Conservation (phyloP, 768 basidiomycete species). For the Russula abietina region DNA sequence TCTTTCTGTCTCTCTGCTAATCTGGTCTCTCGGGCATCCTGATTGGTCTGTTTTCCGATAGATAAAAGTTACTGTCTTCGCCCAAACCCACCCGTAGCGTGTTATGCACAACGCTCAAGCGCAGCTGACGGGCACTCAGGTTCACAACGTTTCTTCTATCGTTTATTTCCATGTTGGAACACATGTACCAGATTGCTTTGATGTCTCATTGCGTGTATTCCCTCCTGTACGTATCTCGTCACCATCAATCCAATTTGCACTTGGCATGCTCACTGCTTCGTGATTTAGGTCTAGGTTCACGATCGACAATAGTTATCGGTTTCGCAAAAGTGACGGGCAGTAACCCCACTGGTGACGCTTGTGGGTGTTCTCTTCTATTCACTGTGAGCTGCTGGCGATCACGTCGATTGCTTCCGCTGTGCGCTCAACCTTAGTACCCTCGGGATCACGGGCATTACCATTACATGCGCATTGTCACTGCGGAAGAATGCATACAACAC, state of each 20-base stretch:
- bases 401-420: no score
- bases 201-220: neutral
- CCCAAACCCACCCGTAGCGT: constrained; percentile 37
- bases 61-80: constrained; percentile 37
- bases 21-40: neutral
- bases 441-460: no score
- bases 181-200: neutral
- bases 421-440: no score
- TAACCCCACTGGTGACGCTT: no score
- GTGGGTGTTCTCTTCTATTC: no score
- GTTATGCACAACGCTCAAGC: constrained; percentile 43
- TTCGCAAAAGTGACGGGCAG: no score
- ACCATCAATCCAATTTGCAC: neutral
- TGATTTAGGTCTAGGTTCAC: neutral
- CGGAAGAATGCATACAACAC: no score
- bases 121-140: constrained; percentile 34
- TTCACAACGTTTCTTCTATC: neutral
- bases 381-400: no score
- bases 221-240: neutral
- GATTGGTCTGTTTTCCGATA: constrained; percentile 19
- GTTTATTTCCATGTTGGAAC: neutral
- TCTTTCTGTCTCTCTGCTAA: constrained; percentile 11
- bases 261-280: neutral
- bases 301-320: neutral
- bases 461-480: no score